These are phyloP conservation scores for Diaporthe nobilis DNA, from an alignment of 2,329 filamentous ascomycete genomes.

Conservation along the genomic window DNA sequence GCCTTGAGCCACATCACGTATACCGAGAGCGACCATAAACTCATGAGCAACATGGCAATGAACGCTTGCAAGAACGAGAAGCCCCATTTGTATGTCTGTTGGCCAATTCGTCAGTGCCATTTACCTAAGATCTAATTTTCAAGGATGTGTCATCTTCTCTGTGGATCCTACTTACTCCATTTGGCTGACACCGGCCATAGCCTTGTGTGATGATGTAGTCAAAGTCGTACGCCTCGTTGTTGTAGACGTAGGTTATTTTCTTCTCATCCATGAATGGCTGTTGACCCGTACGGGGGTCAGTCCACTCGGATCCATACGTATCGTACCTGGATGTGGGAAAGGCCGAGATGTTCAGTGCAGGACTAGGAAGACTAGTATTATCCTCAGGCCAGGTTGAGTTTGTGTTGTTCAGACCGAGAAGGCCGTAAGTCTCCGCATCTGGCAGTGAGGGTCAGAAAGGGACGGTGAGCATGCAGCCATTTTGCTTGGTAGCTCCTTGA, in stretches of 20 bases:
- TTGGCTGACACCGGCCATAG: background rate
- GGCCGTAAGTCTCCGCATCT: background rate
- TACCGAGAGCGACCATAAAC: background rate
- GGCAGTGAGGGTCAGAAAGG: background rate
- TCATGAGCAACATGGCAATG: background rate
- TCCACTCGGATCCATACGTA: background rate
- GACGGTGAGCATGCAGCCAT: background rate
- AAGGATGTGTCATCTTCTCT: no score
- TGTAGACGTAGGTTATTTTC: background rate
- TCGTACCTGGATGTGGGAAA: background rate
- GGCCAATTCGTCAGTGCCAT: background rate
- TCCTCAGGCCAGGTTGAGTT: background rate
- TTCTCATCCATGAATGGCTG: background rate
- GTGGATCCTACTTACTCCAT: background rate
- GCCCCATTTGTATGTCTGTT: slow-evolving; percentile 20
- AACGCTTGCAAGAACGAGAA: slow-evolving; percentile 7
- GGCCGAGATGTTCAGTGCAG: background rate
- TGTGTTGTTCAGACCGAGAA: background rate
- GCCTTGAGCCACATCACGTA: background rate
- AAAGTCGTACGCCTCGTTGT: background rate
- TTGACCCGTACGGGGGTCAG: background rate
- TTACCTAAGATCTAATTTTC: background rate
- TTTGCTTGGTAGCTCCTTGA: background rate
- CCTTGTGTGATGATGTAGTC: slow-evolving; percentile 1
- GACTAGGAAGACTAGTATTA: background rate